These are phyloP conservation scores for Sclerotinia minor DNA, from an alignment of 2,329 filamentous ascomycete genomes.

Conservation along the genomic window DNA sequence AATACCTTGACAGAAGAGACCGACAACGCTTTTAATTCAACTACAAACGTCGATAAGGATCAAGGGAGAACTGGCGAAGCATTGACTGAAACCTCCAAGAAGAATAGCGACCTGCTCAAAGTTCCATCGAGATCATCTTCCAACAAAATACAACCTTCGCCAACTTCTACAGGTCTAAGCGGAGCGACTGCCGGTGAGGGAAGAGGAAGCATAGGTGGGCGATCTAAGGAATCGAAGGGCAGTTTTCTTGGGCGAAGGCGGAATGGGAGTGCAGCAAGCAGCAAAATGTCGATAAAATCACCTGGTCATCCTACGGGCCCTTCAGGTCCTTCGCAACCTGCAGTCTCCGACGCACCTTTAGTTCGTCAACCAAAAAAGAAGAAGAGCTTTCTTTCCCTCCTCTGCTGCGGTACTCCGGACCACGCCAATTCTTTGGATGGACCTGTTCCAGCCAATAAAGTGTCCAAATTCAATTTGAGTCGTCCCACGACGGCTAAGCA, in stretches of 20 bases:
- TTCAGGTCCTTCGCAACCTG: conserved; percentile 41
- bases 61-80: conserved; percentile 33
- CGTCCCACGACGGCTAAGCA: conserved; percentile 40
- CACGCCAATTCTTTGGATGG: conserved; percentile 45
- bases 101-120: conserved; percentile 54
- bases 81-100: conserved; percentile 40
- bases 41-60: conserved; percentile 37
- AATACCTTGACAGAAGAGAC: conserved; percentile 40
- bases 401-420: conserved; percentile 51
- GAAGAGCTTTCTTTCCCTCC: conserved; percentile 48
- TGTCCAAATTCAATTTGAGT: conserved; percentile 44
- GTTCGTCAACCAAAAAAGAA: conserved; percentile 43
- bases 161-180: conserved; percentile 60
- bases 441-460: conserved; percentile 48
- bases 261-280: conserved; percentile 69
- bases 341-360: conserved; percentile 37
- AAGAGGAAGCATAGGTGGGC: conserved; percentile 61
- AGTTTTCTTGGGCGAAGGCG: conserved; percentile 63
- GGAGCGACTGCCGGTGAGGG: conserved; percentile 60
- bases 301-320: conserved; percentile 44
- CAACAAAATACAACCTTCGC: conserved; percentile 59
- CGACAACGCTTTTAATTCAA: conserved; percentile 35
- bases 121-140: conserved; percentile 64
- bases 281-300: conserved; percentile 55
- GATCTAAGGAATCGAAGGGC: conserved; percentile 64